These are phyloP conservation scores for Jamesozyma spencerorum DNA, from an alignment of 805 yeast species.

Conservation along the genomic window DNA sequence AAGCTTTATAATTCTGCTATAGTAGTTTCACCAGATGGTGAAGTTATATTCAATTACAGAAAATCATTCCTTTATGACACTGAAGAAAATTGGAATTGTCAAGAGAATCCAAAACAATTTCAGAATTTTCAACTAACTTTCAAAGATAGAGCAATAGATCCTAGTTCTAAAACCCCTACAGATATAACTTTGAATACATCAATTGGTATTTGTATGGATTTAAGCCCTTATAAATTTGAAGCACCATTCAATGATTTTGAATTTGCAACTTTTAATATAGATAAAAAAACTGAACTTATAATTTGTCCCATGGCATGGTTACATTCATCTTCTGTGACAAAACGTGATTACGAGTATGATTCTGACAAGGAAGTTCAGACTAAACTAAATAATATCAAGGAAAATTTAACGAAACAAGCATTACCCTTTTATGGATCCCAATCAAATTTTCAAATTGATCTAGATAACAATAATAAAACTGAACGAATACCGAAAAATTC, in stretches of 20 bases:
- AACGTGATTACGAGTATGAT: conserved; percentile 8
- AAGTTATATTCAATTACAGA: conserved; percentile 54
- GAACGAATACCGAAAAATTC: conserved; percentile 8
- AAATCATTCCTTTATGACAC: conserved; percentile 71
- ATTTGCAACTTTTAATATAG: conserved; percentile 46
- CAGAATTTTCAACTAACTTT: conserved; percentile 38
- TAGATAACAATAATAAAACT: conserved; percentile 12
- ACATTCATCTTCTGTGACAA: conserved; percentile 36
- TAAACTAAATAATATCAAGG: conserved; percentile 7
- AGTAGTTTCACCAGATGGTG: conserved; percentile 52
- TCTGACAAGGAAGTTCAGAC: conserved; percentile 8
- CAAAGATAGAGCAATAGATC: neutral
- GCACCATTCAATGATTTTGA: conserved; percentile 74
- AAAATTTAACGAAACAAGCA: conserved; percentile 7
- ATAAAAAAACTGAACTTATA: conserved; percentile 43
- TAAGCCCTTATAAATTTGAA: conserved; percentile 75
- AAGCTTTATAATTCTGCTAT: conserved; percentile 62
- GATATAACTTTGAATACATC: conserved; percentile 36
- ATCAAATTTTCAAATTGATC: conserved; percentile 16
- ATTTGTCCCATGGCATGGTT: conserved; percentile 88
- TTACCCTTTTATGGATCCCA: conserved; percentile 23
- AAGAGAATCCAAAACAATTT: conserved; percentile 58
- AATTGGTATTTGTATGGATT: conserved; percentile 90
- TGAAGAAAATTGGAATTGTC: conserved; percentile 73
- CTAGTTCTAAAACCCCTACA: neutral